Conservation (phyloP, 352 stramenopile genomes). For the Pythium insidiosum region DNA sequence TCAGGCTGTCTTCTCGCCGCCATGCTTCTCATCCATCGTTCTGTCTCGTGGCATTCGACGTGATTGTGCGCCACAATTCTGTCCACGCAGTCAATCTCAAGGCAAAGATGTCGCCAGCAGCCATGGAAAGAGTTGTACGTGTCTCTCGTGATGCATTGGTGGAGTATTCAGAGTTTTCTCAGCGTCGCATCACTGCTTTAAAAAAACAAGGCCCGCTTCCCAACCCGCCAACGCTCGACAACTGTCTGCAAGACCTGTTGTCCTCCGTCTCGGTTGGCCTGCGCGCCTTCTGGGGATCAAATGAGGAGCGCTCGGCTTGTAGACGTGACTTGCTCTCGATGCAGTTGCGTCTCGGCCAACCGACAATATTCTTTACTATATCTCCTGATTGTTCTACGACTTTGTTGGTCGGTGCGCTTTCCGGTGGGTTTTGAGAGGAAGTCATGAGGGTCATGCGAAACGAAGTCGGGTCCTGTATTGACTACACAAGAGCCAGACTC, state of each 20-base stretch:
- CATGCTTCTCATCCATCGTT: constrained; percentile 1
- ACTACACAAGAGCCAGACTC: not conserved
- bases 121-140: not conserved
- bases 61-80: constrained; percentile 2
- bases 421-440: not conserved
- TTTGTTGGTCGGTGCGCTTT: not conserved
- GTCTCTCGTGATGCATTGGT: not conserved
- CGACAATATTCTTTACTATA: constrained; percentile 3
- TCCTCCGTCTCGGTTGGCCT: not conserved
- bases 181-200: not conserved
- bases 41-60: constrained; percentile 3
- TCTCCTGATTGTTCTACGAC: not conserved
- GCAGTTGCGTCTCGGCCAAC: constrained; percentile 1
- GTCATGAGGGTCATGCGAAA: not conserved
- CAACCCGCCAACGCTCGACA: not conserved
- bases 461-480: not conserved
- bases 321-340: not conserved
- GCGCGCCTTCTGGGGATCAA: constrained; percentile 3
- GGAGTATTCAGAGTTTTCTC: not conserved
- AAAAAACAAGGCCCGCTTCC: not conserved
- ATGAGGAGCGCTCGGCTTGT: not conserved
- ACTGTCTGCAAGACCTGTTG: not conserved
- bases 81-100: constrained; percentile 1
- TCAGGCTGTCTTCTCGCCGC: not conserved
- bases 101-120: constrained; percentile 1